Conservation (phyloP, 2,329 filamentous ascomycete species). For the Claviceps cyperi region DNA sequence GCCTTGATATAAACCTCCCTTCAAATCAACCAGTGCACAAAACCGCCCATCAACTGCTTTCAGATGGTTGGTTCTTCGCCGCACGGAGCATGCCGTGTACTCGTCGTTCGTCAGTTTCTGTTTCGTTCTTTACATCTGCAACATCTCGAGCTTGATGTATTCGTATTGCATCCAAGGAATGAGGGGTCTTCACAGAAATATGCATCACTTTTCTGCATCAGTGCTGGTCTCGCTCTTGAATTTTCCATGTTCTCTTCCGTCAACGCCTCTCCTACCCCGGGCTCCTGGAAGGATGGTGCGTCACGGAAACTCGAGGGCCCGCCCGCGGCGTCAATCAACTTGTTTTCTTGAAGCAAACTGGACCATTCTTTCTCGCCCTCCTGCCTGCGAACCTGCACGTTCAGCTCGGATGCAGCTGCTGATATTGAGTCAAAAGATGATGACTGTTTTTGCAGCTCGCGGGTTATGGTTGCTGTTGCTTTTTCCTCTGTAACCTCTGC, state of each 20-base stretch:
- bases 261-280: constrained; percentile 26
- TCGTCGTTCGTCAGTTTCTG: too few relatives aligned
- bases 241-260: constrained; percentile 41
- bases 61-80: too few relatives aligned
- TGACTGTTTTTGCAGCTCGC: constrained; percentile 18
- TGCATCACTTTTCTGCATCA: not conserved
- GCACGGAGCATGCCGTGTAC: too few relatives aligned
- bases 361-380: constrained; percentile 26
- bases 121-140: too few relatives aligned
- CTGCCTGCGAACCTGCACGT: constrained; percentile 18
- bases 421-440: constrained; percentile 27
- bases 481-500: not conserved
- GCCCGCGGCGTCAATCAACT: constrained; percentile 32
- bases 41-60: too few relatives aligned
- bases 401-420: constrained; percentile 16
- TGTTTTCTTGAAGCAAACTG: constrained; percentile 31
- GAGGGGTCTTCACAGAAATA: not conserved
- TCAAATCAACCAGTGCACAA: too few relatives aligned
- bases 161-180: too few relatives aligned
- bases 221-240: constrained; percentile 22
- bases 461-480: constrained; percentile 14
- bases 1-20: too few relatives aligned
- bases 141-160: too few relatives aligned
- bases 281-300: constrained; percentile 19
- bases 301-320: constrained; percentile 19